Conservation (phyloP, 2,329 filamentous ascomycete species). For the Fusarium sp. region DNA sequence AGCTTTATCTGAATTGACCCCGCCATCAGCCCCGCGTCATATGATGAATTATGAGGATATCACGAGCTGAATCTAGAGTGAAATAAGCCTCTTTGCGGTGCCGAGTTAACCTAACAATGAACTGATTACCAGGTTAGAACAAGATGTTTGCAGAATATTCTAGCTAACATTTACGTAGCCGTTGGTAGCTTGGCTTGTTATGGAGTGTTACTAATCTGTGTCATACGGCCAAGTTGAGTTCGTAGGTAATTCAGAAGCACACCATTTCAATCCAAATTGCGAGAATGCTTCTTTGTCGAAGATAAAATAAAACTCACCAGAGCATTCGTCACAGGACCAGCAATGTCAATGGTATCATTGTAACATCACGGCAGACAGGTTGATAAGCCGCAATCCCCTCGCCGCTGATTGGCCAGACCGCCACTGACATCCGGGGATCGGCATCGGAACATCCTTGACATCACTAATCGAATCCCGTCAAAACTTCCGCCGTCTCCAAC, state of each 20-base stretch:
- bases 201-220: neutral
- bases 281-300: neutral
- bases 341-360: neutral
- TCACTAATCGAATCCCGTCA: constrained; percentile 42
- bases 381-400: constrained; percentile 34
- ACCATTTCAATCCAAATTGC: neutral
- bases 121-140: neutral
- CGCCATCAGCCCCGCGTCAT: constrained; percentile 47
- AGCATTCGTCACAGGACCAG: neutral
- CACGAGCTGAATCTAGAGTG: constrained; percentile 12
- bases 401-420: constrained; percentile 40
- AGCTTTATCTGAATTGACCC: constrained; percentile 30
- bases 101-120: constrained; percentile 11
- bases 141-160: neutral
- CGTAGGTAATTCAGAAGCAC: neutral
- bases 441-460: constrained; percentile 44
- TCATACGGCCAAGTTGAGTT: neutral
- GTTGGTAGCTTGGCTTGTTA: neutral
- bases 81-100: neutral
- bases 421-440: constrained; percentile 38
- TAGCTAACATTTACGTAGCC: neutral
- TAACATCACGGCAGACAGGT: neutral
- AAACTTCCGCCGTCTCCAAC: constrained; percentile 34
- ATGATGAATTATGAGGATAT: constrained; percentile 26
- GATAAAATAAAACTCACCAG: neutral